Base-by-base conservation (phyloP, 768 basidiomycete species). In the Lentinus brumalis region DNA sequence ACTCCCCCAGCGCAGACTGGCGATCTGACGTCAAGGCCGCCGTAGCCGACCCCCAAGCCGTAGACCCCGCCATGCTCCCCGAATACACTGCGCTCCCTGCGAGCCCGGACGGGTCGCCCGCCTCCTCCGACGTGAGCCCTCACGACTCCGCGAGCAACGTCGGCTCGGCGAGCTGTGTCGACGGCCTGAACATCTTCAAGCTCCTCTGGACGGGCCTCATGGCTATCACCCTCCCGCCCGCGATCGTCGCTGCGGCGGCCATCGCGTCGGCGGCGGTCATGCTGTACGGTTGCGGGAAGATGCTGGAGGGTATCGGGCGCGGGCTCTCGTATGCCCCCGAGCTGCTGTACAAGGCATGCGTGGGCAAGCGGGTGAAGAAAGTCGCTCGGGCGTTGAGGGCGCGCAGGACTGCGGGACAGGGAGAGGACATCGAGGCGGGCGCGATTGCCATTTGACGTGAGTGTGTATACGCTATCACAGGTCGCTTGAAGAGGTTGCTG, bases 261-360 rank as follows among this genome's bases (percentile, higher is more conserved):
- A 50, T 61, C 16, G 60, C 55, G 14, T 51, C 55, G 1, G 50
- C 51, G 6, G 41, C 41, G 14, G 60, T 50, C 16, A 56, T 57
- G 50, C 21, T 61, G 10, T 61, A 53, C 56, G 60, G 60, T 3
- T 15, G 16, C 26, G 60, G 60, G 50, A 61, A 61, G 60, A 30
- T 57, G 35, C 50, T 61, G 35, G 60, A 61, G 56, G 56, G 50
- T 4, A 38, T 47, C 50, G 60, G 60, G 44, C 60, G 44, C 8
- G 42, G 15, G 42, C 21, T 61, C 16, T 50, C 44, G 15, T 21
- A 31, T 31, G 60, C 41, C 15, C 60, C 60, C 29, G 60, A 61
- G 60, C 4, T 18, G 31, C 49, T 61, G 18, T 61, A 55, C 39
- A 50, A 45, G 54, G 41, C 26, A 31, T 51, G 49, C 26, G 41